A percentile compares a stretch with the other conserved stretches of the same genome.
phyloP scores from a whole-genome alignment of 1,139 yeast genomes.

The Arxiozyma telluris region DNA sequence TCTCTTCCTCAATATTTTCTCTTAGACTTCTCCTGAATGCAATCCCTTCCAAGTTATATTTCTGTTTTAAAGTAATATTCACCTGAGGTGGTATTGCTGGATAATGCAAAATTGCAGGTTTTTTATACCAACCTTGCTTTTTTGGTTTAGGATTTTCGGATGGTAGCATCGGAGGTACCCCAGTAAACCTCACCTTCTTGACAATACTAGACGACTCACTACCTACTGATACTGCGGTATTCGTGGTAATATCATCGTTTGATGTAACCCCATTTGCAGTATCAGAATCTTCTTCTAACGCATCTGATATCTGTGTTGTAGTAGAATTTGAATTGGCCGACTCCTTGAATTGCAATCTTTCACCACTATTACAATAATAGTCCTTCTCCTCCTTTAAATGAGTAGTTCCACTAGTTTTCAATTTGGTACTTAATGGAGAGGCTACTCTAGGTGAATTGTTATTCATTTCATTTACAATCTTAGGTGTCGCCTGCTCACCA shows the following conservation, averaged over 20 bases:
- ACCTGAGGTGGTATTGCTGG: constrained; percentile 29
- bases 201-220: neutral
- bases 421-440: neutral
- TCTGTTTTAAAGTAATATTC: constrained; percentile 14
- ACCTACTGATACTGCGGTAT: neutral
- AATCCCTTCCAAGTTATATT: constrained; percentile 28
- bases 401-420: neutral
- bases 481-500: neutral
- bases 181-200: constrained; percentile 29
- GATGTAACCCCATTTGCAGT: neutral
- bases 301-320: neutral
- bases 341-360: constrained; percentile 2
- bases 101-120: constrained; percentile 30
- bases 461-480: neutral
- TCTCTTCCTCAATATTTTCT: constrained; percentile 8
- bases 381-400: neutral
- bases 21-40: constrained; percentile 27
- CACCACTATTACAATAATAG: neutral
- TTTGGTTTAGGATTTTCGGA: constrained; percentile 28
- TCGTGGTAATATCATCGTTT: too few species aligned
- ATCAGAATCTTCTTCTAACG: neutral
- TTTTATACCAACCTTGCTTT: constrained; percentile 31
- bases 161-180: constrained; percentile 30
- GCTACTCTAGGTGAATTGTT: neutral
- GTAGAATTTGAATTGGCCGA: neutral